Base-by-base conservation (phyloP, 2,329 filamentous ascomycete species). In the Neofusicoccum parvum region DNA sequence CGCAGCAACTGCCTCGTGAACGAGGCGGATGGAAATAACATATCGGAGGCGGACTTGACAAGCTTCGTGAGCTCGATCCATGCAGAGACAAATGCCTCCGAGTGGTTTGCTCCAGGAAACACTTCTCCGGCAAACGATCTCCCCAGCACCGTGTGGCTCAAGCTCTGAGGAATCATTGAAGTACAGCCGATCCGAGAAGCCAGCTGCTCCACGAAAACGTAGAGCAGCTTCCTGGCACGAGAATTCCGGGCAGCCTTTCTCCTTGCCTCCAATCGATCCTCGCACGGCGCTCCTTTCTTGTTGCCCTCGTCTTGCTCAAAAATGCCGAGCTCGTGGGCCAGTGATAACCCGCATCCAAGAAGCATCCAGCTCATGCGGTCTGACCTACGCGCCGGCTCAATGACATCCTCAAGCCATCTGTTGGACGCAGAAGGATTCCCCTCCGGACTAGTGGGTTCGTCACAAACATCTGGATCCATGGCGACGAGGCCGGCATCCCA, bases 281-380 rank as follows among this genome's bases (percentile, higher is more conserved):
- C 59, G 5, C 43, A 12, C 7, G 23, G 59, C 15, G 14, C 37
- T 12, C 23, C 37, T 20, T 32, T 51, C 59, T 62, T 51, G 10
- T 17, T 54, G 17, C 68, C 72, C 50, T 74, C 75, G 43, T 77
- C 74, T 37, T 80, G 76, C 58, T 83, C 78, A 67, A 84, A 81
- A n/a, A 86, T 75, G 2, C 83, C 80, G 27, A 85, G 73, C 67
- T 86, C 83, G 62, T 85, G 83, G 1, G 83, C 81, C 12, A 87
- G 75, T 3, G 83, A 83, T 27, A 84, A 70, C 0, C 82, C 85
- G 68, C 81, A 83, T 2, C 85, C 85, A 46, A 87, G 79, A 20
- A 86, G 70, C 81, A 86, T 87, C 85, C 85, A 87, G 0, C 85
- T 86, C 84, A 87, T 87, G 2, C 84, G 80, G 69, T 86, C 85